These are phyloP conservation scores for Mycena indigotica DNA, from an alignment of 768 basidiomycete genomes.

Conservation along the genomic window DNA sequence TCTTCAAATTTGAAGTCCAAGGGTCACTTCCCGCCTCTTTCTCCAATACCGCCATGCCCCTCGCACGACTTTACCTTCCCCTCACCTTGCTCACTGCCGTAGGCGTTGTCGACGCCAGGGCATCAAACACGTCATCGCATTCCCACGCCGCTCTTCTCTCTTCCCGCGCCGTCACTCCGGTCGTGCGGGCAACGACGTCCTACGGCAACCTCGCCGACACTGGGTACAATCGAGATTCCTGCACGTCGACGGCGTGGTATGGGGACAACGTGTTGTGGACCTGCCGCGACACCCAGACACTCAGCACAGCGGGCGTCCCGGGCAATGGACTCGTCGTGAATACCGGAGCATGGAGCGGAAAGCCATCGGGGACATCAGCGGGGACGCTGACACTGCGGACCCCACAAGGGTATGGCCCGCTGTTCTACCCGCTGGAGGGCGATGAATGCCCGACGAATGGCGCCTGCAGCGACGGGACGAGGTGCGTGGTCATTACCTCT, in stretches of 20 bases:
- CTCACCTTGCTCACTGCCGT: too few relatives aligned
- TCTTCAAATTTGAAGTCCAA: too few relatives aligned
- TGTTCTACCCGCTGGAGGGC: slow-evolving; percentile 12
- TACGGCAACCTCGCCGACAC: slow-evolving; percentile 7
- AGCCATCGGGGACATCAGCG: slow-evolving; percentile 1
- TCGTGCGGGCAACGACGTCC: slow-evolving; percentile 15
- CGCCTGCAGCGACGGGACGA: slow-evolving; percentile 9
- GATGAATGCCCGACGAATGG: slow-evolving; percentile 16
- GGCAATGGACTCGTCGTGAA: neutral
- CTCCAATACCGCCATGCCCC: too few relatives aligned
- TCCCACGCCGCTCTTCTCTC: too few relatives aligned
- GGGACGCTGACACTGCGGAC: slow-evolving; percentile 5
- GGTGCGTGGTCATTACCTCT: too few relatives aligned
- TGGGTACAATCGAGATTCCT: slow-evolving; percentile 13
- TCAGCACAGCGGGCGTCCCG: neutral
- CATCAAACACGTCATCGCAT: too few relatives aligned
- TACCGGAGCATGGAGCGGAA: slow-evolving; percentile 9
- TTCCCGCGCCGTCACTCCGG: slow-evolving; percentile 7
- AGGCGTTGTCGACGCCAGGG: too few relatives aligned
- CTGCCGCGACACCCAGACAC: slow-evolving; percentile 16
- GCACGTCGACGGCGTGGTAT: slow-evolving; percentile 11
- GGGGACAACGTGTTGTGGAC: slow-evolving; percentile 16
- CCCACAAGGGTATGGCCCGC: slow-evolving; percentile 10
- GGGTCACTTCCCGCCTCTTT: too few relatives aligned
- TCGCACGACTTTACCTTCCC: too few relatives aligned